Conservation (phyloP, 306 rosid genomes). For the Medicago truncatula region DNA sequence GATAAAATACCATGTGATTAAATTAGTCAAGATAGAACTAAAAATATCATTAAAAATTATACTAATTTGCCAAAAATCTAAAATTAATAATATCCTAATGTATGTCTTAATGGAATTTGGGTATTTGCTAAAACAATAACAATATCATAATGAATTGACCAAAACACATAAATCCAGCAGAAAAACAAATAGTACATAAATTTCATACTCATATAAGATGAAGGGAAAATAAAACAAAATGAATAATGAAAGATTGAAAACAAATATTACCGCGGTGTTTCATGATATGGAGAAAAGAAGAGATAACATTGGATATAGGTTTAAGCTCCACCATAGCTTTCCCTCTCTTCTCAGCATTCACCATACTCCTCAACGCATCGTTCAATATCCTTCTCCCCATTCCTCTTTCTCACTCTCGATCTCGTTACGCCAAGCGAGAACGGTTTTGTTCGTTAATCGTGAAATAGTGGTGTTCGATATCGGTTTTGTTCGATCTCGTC, state of each 20-base stretch:
- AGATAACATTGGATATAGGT: conserved; percentile 59
- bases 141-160: neutral
- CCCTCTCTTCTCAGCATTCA: conserved; percentile 83
- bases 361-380: conserved; percentile 77
- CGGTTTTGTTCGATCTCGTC: no score
- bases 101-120: neutral
- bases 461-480: neutral
- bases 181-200: neutral
- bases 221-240: no score
- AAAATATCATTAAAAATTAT: neutral
- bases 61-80: neutral
- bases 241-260: neutral
- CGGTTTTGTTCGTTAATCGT: neutral
- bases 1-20: neutral
- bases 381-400: conserved; percentile 91
- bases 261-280: conserved; percentile 67
- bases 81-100: neutral
- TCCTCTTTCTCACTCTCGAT: neutral
- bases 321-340: conserved; percentile 74
- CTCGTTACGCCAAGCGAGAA: neutral
- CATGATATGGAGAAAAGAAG: conserved; percentile 86
- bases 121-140: neutral
- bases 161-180: neutral
- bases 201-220: neutral
- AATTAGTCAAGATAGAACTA: neutral